Evolutionary conservation across 139 green algal species (phyloP).

Genomic region (Eudorina sp.): DNA sequence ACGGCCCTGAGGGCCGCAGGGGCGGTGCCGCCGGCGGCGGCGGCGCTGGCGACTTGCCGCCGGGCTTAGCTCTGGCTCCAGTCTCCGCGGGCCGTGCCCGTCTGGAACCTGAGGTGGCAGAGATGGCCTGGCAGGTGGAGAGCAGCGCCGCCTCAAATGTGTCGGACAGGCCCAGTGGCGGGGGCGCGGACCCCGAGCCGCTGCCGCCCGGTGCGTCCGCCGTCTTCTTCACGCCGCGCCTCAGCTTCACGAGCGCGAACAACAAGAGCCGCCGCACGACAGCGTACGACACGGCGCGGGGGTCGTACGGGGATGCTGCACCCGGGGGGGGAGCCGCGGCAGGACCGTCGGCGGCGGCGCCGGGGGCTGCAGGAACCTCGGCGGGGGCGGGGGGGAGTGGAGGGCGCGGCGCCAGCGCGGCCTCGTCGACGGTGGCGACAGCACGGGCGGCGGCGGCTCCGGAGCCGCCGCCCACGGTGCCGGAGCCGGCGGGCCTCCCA

Average conservation of each 20-base stretch:
- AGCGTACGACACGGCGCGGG: background rate
- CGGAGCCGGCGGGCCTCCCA: background rate
- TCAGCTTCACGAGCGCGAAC: background rate
- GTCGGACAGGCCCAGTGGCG: background rate
- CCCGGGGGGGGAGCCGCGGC: background rate
- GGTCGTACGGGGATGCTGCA: background rate
- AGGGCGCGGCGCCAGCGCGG: too few relatives aligned
- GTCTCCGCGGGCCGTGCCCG: background rate
- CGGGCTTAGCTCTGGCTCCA: background rate
- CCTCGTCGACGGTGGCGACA: too few relatives aligned
- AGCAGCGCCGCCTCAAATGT: background rate
- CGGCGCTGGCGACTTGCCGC: too few relatives aligned
- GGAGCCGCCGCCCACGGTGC: background rate
- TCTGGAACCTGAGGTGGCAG: background rate
- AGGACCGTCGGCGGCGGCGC: background rate
- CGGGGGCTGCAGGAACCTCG: background rate
- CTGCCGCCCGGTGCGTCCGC: background rate
- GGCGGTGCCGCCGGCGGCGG: background rate
- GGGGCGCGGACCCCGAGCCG: background rate
- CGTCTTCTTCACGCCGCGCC: background rate
- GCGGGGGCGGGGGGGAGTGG: background rate
- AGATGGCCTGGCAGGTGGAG: constrained; percentile 20
- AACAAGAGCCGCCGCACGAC: background rate
- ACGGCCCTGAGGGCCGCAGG: background rate
- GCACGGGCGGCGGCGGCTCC: too few relatives aligned